Conservation (phyloP, 1,284 basidiomycete species). For the Ganoderma lingzhi region DNA sequence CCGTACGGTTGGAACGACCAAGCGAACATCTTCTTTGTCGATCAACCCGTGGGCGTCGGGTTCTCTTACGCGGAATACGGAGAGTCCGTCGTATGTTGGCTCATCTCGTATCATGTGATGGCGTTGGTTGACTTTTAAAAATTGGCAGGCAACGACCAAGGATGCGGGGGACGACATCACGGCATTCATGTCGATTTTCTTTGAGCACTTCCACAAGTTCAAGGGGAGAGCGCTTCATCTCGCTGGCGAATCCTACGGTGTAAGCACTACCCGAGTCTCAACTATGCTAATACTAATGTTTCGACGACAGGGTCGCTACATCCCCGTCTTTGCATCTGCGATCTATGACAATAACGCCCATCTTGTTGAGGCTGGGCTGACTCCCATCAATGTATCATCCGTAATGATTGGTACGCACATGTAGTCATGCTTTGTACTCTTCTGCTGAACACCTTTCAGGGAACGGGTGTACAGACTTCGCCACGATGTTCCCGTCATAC, state of each 20-base stretch:
- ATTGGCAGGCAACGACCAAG: constrained; percentile 57
- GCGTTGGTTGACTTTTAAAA: background rate
- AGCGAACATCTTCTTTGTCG: constrained; percentile 76
- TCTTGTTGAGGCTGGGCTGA: constrained; percentile 60
- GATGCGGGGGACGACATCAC: constrained; percentile 76
- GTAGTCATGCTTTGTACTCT: background rate
- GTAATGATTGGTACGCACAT: constrained; percentile 74
- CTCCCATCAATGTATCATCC: constrained; percentile 81
- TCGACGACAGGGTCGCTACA: constrained; percentile 71
- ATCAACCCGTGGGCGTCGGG: constrained; percentile 70
- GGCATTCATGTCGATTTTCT: constrained; percentile 79
- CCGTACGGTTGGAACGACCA: constrained; percentile 74
- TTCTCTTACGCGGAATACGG: constrained; percentile 80
- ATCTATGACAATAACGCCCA: constrained; percentile 80
- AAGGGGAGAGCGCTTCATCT: constrained; percentile 75
- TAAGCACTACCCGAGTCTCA: constrained; percentile 42
- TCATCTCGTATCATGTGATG: too few relatives aligned
- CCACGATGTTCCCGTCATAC: constrained; percentile 40
- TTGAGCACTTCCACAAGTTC: constrained; percentile 75
- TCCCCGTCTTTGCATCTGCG: constrained; percentile 83
- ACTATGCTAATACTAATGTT: background rate
- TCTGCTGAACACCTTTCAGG: constrained; percentile 44
- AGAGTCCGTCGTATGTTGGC: constrained; percentile 56
- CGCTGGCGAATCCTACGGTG: constrained; percentile 65
- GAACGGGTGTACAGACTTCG: constrained; percentile 46